These are phyloP conservation scores for Phoma sp. DNA, from an alignment of 2,329 filamentous ascomycete species.

Conservation along the genomic window DNA sequence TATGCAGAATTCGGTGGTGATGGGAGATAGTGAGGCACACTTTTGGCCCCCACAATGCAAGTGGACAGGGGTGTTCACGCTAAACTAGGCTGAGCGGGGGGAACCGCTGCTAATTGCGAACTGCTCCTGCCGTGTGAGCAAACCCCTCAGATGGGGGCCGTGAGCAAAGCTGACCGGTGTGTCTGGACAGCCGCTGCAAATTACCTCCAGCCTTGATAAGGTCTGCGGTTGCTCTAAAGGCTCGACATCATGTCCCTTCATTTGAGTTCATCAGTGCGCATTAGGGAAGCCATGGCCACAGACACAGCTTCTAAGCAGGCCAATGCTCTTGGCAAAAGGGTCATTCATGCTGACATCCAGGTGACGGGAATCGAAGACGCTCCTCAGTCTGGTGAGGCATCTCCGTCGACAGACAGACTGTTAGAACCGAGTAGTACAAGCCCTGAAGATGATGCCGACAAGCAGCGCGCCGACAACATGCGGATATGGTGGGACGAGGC, in stretches of 20 bases:
- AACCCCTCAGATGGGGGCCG: slow-evolving; percentile 33
- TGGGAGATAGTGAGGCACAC: slow-evolving; percentile 7
- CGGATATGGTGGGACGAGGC: slow-evolving; percentile 44
- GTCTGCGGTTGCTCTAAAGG: slow-evolving; percentile 5
- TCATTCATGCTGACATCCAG: slow-evolving; percentile 36
- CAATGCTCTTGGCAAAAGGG: slow-evolving; percentile 26
- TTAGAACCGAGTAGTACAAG: slow-evolving; percentile 8
- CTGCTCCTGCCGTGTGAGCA: slow-evolving; percentile 6
- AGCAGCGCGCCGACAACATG: slow-evolving; percentile 33
- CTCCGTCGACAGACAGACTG: slow-evolving; percentile 1
- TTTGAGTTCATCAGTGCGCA: slow-evolving; percentile 3
- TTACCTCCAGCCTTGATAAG: slow-evolving; percentile 19
- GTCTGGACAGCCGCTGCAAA: slow-evolving; percentile 26
- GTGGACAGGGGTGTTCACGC: slow-evolving; percentile 2
- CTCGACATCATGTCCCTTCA: slow-evolving; percentile 21
- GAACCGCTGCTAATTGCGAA: slow-evolving; percentile 16
- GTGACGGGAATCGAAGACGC: slow-evolving; percentile 31
- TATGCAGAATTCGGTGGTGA: not conserved
- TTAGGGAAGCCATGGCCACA: slow-evolving; percentile 24
- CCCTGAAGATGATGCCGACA: slow-evolving; percentile 22
- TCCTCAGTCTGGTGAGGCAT: not conserved
- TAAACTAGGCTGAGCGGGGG: slow-evolving; percentile 10
- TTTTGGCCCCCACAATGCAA: slow-evolving; percentile 29
- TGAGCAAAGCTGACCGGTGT: slow-evolving; percentile 18
- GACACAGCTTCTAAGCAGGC: slow-evolving; percentile 22